phyloP scores from a whole-genome alignment of 1,284 basidiomycete genomes.

The Rhizoctonia solani region DNA sequence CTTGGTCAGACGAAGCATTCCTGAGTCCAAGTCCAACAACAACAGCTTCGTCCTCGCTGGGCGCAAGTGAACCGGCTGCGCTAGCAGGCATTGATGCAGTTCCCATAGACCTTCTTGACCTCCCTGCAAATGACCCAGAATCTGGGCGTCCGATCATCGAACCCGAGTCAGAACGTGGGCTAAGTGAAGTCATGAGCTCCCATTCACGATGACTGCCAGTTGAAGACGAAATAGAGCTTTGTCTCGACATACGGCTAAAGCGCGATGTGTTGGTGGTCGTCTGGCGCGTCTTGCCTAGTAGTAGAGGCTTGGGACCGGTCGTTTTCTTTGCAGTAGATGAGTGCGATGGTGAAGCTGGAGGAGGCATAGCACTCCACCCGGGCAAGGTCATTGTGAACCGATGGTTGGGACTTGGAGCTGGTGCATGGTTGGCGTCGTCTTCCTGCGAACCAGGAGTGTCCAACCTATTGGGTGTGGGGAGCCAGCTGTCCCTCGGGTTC shows the following conservation, averaged over 20 bases:
- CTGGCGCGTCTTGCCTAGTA: slow-evolving; percentile 35
- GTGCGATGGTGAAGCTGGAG: slow-evolving; percentile 18
- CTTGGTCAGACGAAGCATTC: slow-evolving; percentile 10
- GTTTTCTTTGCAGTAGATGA: slow-evolving; percentile 21
- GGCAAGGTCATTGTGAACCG: slow-evolving; percentile 35
- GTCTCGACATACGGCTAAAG: slow-evolving; percentile 34
- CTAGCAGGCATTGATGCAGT: slow-evolving; percentile 17
- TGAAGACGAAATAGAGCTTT: slow-evolving; percentile 37
- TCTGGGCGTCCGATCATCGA: slow-evolving; percentile 10
- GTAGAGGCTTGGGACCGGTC: slow-evolving; percentile 35
- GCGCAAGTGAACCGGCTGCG: slow-evolving; percentile 13
- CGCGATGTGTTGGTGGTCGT: slow-evolving; percentile 18
- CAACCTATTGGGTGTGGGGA: slow-evolving; percentile 6
- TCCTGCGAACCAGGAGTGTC: slow-evolving; percentile 14
- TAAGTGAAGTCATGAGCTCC: slow-evolving; percentile 22
- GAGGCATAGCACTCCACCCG: slow-evolving; percentile 30
- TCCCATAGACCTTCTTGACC: slow-evolving; percentile 6
- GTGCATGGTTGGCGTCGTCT: slow-evolving; percentile 1
- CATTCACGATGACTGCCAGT: slow-evolving; percentile 28
- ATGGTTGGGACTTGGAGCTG: slow-evolving; percentile 20
- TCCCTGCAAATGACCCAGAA: slow-evolving; percentile 16
- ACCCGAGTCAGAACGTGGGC: slow-evolving; percentile 21
- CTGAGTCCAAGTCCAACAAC: slow-evolving; percentile 17
- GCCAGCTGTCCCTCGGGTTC: slow-evolving; percentile 22
- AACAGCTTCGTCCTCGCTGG: slow-evolving; percentile 25